Base-by-base conservation (phyloP, 2,329 filamentous ascomycete genomes). In the Colletotrichum tanaceti region DNA sequence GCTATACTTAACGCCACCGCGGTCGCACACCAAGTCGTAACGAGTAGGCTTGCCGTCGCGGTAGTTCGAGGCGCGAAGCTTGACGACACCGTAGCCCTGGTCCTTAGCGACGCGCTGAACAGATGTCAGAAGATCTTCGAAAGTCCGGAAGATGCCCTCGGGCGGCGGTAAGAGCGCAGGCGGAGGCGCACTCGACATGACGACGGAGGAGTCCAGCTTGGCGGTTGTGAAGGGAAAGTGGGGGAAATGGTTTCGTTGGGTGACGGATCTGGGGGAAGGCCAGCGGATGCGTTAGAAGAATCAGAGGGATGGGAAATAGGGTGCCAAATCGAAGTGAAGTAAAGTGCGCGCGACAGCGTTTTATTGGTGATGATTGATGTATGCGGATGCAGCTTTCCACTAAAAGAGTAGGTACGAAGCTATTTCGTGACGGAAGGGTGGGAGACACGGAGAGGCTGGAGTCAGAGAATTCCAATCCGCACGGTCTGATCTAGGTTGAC, bases 1-100 rank as follows among this genome's bases (percentile, higher is more conserved):
- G 79, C 82, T 88, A 78, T 89, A 89, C 77, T 89, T 89, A 75
- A 89, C 87, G 69, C 87, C 87, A 62, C 87, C 87, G 47, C 87
- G 86, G 72, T 89, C 87, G 77, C 87, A 89, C 41, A 89, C 87
- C 13, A 89, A 80, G 71, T 89, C 87, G 77, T 89, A 89, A 18
- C 87, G 84, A 22, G 87, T 89, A 1, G 87, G 86, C 73, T 89
- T 89, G 68, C 86, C 85, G 62, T 89, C 87, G 52, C 87, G 86
- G 72, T 89, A 89, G 77, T 89, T 89, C 73, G 86, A 89, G 5
- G 87, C 86, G 43, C 87, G 84, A 13, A 89, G 80, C 79, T 89
- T 89, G 71, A 89, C 87, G 16, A 89, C 86, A 46, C 86, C 86
- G 71, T 89, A 89, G 55, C 87, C 87, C 71, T 89, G 86, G 59